These are phyloP conservation scores for Pharnaceum exiguum DNA, from an alignment of 148 eudicot species.

Conservation along the genomic window DNA sequence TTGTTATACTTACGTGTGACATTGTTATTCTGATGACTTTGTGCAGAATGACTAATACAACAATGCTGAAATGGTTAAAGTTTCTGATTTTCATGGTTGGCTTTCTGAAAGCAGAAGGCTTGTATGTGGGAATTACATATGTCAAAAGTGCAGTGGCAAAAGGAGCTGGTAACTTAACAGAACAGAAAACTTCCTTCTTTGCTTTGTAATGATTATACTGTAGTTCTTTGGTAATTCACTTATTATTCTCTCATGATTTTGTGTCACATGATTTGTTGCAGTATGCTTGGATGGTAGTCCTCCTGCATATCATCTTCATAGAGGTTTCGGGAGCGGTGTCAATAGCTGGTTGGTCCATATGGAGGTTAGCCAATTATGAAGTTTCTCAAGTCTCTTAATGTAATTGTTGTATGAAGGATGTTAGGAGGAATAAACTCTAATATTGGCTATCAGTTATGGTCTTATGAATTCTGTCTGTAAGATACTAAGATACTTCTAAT, in stretches of 20 bases:
- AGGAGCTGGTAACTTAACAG: constrained; percentile 47
- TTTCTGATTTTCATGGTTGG: constrained; percentile 20
- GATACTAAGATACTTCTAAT: background rate
- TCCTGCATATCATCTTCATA: constrained; percentile 60
- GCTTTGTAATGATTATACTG: background rate
- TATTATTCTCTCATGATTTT: background rate
- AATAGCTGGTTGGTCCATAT: constrained; percentile 58
- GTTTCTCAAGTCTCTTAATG: background rate
- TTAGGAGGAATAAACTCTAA: too few species aligned
- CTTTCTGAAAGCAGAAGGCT: constrained; percentile 22
- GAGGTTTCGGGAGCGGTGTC: constrained; percentile 53
- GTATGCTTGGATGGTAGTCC: constrained; percentile 76
- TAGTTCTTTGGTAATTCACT: background rate
- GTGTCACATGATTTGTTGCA: constrained; percentile 15
- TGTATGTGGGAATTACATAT: constrained; percentile 41
- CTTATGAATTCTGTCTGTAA: background rate
- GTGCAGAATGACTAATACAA: constrained; percentile 27
- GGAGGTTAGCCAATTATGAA: constrained; percentile 33
- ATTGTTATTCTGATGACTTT: background rate
- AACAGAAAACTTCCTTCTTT: background rate
- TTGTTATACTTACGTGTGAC: background rate
- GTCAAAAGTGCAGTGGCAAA: constrained; percentile 43
- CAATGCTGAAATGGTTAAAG: constrained; percentile 19
- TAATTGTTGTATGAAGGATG: too few species aligned
- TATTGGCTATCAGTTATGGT: too few species aligned